Conservation (phyloP, 1,284 basidiomycete genomes). For the Afroboletus lepidellus region DNA sequence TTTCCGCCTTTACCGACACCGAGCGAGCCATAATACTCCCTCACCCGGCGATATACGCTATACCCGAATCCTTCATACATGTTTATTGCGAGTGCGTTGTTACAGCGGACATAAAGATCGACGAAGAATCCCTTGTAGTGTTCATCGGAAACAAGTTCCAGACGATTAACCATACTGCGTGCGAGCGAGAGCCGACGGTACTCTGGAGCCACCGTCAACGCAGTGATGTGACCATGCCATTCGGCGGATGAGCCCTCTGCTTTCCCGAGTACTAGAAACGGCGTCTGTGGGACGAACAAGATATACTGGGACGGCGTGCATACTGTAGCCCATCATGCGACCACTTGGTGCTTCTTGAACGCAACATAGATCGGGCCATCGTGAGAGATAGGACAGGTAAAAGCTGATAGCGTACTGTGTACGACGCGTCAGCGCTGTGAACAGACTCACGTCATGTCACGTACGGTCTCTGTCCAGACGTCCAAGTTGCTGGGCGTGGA, state of each 20-base stretch:
- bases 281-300: slow-evolving; percentile 10
- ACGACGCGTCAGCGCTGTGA: slow-evolving; percentile 4
- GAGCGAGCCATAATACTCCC: slow-evolving; percentile 82
- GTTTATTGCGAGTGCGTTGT: slow-evolving; percentile 70
- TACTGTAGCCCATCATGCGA: slow-evolving; percentile 85
- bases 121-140: slow-evolving; percentile 82
- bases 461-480: slow-evolving; percentile 90
- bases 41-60: slow-evolving; percentile 80
- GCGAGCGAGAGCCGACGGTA: slow-evolving; percentile 85
- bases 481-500: slow-evolving; percentile 74
- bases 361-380: slow-evolving; percentile 89
- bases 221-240: slow-evolving; percentile 90
- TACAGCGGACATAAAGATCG: slow-evolving; percentile 87
- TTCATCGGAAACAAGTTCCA: slow-evolving; percentile 80
- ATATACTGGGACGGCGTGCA: slow-evolving; percentile 26
- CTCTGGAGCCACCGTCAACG: slow-evolving; percentile 87
- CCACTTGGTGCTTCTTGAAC: slow-evolving; percentile 77
- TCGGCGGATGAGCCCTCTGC: slow-evolving; percentile 73
- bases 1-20: slow-evolving; percentile 64
- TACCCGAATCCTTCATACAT: slow-evolving; percentile 91
- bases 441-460: slow-evolving; percentile 21
- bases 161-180: slow-evolving; percentile 75
- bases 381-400: slow-evolving; percentile 82
- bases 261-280: slow-evolving; percentile 73
- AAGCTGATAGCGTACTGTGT: slow-evolving; percentile 79